Percentiles rank a stretch among this genome's conserved stretches.
Evolutionary conservation across 768 basidiomycete genomes (phyloP).

Genomic region (Lactarius sp.): DNA sequence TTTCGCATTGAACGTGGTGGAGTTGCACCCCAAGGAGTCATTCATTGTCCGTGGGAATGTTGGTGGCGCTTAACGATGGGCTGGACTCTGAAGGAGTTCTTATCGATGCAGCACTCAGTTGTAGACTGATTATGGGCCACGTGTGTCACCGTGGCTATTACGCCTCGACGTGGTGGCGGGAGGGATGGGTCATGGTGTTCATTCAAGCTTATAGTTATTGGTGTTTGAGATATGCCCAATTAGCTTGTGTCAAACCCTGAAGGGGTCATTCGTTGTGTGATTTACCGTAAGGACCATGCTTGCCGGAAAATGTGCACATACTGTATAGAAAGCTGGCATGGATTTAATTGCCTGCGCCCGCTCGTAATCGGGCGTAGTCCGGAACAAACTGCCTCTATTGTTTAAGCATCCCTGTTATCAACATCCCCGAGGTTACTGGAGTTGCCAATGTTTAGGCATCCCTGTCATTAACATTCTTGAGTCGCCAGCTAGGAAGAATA

Average conservation of each 20-base stretch:
- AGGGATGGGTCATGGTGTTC: neutral
- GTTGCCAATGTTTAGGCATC: neutral
- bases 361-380: neutral
- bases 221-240: neutral
- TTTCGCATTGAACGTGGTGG: neutral
- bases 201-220: neutral
- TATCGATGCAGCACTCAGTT: neutral
- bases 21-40: neutral
- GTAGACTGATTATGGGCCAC: neutral
- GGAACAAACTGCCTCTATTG: too few species aligned
- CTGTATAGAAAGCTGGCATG: neutral
- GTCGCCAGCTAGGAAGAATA: neutral
- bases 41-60: neutral
- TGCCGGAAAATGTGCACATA: neutral
- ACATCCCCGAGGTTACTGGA: too few species aligned
- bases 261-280: conserved; percentile 23
- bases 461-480: neutral
- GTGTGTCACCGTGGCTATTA: neutral
- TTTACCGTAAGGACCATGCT: neutral
- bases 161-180: neutral
- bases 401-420: neutral
- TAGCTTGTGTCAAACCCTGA: conserved; percentile 17
- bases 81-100: conserved; percentile 11
- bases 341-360: neutral
- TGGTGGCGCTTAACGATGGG: neutral